Evolutionary conservation across 495 filamentous ascomycete genomes (phyloP), one percentile per base, ranked within the genome.

Genomic region (Darksidea phi): DNA sequence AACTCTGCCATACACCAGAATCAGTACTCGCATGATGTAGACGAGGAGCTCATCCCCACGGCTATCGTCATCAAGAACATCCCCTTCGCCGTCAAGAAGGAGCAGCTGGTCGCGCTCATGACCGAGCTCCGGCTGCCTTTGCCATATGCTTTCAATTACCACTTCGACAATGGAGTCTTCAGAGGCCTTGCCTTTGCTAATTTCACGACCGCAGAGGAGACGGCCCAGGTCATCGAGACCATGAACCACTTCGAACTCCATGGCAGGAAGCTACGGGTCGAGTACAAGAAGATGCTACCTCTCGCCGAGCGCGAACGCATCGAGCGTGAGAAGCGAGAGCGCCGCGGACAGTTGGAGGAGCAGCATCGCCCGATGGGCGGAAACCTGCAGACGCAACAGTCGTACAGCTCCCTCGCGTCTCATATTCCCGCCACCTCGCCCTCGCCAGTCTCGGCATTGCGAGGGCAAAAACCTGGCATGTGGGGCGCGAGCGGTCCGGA

Each of bases 21-120:
- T 20, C 72, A 71, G 43, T 77, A 80, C 48, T 73, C 74, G 28
- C 78, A 81, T 11, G 84, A 86, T 36, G 74, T 73, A 17, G 87
- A 86, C 61, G 90, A 88, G 59, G 92, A 97, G 76, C 81, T 98
- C 60, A 98, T 98, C 59, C 94, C 94, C 15, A 98, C 94, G 1
- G 94, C 94, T 34, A 97, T 98, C 63, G 94, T 98, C 49, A 97
- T 98, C 78, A 98, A 98, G 78, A 98, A 98, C 70, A 98, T 98
- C 48, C 94, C 95, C 1, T 98, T 98, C 71, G 94, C 94, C 45
- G 91, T 97, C 43, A 92, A 96, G 76, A 97, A 97, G 77, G 94
- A 98, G 73, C 88, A 92, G 73, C 81, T 98, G 42, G 88, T 95
- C 17, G 82, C 85, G 57, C 78, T 96, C 64, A 97, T 98, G 94